These are phyloP conservation scores for Mycogone perniciosa DNA, from an alignment of 2,329 filamentous ascomycete species.

Conservation along the genomic window DNA sequence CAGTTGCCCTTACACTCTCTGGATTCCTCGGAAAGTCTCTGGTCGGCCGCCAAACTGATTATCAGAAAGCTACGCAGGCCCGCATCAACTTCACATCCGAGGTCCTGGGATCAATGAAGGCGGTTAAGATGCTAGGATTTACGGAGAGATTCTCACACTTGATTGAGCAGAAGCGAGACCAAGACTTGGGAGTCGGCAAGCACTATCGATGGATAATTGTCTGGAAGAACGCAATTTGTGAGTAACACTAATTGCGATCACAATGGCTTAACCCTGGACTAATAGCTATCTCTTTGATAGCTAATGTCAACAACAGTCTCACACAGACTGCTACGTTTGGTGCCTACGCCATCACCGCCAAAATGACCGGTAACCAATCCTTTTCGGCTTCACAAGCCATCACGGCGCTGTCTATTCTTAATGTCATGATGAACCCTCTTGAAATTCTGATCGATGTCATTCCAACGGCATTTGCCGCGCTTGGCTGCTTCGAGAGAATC, in stretches of 20 bases:
- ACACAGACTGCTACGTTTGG: conserved; percentile 26
- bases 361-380: conserved; percentile 18
- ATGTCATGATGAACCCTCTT: conserved; percentile 24
- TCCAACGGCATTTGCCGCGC: conserved; percentile 19
- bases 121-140: conserved; percentile 29
- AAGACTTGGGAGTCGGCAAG: conserved; percentile 22
- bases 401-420: conserved; percentile 25
- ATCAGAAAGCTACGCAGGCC: conserved; percentile 27
- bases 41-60: conserved; percentile 23
- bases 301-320: conserved; percentile 21
- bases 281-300: conserved; percentile 8
- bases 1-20: conserved; percentile 20
- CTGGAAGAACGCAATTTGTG: conserved; percentile 24
- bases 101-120: conserved; percentile 26
- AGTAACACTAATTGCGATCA: conserved; percentile 1
- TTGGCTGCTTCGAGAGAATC: conserved; percentile 27
- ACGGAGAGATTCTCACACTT: conserved; percentile 21
- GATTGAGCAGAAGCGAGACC: conserved; percentile 20
- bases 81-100: conserved; percentile 29
- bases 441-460: conserved; percentile 21
- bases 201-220: conserved; percentile 21
- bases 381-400: conserved; percentile 27
- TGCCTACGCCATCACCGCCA: conserved; percentile 24
- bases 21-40: conserved; percentile 21
- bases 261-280: neutral